Evolutionary conservation across 164 flowering plant species (phyloP).

Genomic region (Sextonia rubra): DNA sequence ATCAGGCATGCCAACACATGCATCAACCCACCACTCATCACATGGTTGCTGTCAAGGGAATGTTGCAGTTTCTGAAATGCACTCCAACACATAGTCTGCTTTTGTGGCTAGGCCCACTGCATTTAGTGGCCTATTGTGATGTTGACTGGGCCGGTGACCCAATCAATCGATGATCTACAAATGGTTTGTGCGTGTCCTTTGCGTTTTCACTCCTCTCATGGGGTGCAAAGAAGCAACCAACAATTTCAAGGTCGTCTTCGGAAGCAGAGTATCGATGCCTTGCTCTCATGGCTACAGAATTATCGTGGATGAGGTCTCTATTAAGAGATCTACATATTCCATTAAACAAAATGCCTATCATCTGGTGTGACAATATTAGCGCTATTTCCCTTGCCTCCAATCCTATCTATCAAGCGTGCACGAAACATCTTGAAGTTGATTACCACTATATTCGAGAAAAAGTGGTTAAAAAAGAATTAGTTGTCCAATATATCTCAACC

Average conservation of each 20-base stretch:
- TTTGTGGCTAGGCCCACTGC: too few relatives aligned
- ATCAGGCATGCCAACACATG: too few relatives aligned
- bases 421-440: too few relatives aligned
- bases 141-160: background rate
- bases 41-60: too few relatives aligned
- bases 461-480: background rate
- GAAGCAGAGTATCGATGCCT: background rate
- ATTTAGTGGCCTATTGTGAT: background rate
- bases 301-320: background rate
- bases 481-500: background rate
- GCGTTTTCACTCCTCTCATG: background rate
- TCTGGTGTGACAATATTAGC: too few relatives aligned
- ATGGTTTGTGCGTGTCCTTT: background rate
- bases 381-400: too few relatives aligned
- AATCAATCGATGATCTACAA: background rate
- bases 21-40: too few relatives aligned
- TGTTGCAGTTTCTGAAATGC: too few relatives aligned
- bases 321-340: background rate
- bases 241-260: background rate
- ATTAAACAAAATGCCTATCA: background rate
- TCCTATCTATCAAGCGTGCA: too few relatives aligned
- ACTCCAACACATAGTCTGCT: too few relatives aligned
- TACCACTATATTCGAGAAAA: too few relatives aligned
- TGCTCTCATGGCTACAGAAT: background rate
- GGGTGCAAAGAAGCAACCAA: background rate